phyloP scores from a whole-genome alignment of 179 eudicot genomes.

The Silene coronaria region DNA sequence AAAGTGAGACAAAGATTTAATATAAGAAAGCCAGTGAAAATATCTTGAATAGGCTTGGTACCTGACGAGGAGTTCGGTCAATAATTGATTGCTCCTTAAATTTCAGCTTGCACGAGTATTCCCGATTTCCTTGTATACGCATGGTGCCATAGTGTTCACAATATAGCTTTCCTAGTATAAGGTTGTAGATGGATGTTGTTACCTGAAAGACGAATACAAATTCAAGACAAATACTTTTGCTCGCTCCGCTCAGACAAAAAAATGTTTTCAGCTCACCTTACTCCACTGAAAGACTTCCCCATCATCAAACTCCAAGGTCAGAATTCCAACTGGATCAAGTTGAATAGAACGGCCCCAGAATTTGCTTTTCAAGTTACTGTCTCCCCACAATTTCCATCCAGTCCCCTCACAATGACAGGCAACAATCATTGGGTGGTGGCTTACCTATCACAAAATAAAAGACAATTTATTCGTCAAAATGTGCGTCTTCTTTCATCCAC shows the following conservation, averaged over 20 bases:
- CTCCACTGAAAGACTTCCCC: conserved; percentile 96
- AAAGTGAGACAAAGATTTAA: not conserved
- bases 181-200: conserved; percentile 92
- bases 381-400: conserved; percentile 96
- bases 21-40: not conserved
- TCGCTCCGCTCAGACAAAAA: not conserved
- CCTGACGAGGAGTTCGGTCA: conserved; percentile 98
- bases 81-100: conserved; percentile 96
- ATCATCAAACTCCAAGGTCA: conserved; percentile 88
- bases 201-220: conserved; percentile 46
- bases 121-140: conserved; percentile 76
- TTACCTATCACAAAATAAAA: conserved; percentile 49
- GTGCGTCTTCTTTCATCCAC: not conserved
- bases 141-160: conserved; percentile 95
- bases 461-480: not conserved
- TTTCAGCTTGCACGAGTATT: conserved; percentile 73
- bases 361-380: conserved; percentile 92
- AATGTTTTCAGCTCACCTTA: conserved; percentile 49
- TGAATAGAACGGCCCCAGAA: conserved; percentile 99
- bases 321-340: conserved; percentile 84
- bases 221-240: not conserved
- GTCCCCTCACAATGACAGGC: conserved; percentile 96
- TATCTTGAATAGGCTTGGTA: conserved; percentile 13
- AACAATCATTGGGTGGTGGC: conserved; percentile 93
- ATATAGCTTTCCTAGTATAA: conserved; percentile 84